A percentile compares a stretch with the other conserved stretches of the same genome.
phyloP scores from a whole-genome alignment of 345 rosid genomes.

The Aquilaria malaccensis region DNA sequence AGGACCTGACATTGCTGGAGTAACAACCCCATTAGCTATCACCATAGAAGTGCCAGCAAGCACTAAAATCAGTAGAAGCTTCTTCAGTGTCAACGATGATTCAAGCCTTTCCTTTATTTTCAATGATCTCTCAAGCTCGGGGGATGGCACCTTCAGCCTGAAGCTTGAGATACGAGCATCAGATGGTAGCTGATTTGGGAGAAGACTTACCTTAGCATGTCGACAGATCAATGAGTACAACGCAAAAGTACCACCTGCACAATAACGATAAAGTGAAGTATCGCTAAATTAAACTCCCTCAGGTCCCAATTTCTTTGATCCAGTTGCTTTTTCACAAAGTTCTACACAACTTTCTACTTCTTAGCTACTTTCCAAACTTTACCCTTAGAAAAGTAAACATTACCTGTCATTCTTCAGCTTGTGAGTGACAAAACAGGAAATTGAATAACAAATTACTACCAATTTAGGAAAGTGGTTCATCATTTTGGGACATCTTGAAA shows the following conservation, averaged over 20 bases:
- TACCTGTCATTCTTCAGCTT: too few relatives aligned
- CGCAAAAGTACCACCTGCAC: slow-evolving; percentile 95
- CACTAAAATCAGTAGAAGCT: slow-evolving; percentile 72
- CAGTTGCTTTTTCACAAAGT: too few relatives aligned
- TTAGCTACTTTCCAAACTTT: too few relatives aligned
- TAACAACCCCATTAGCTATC: slow-evolving; percentile 94
- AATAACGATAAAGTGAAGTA: background rate
- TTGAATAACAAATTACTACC: too few relatives aligned
- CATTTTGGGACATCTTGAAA: background rate
- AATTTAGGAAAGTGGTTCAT: too few relatives aligned
- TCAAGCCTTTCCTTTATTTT: slow-evolving; percentile 95
- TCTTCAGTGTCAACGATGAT: slow-evolving; percentile 63
- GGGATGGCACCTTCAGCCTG: slow-evolving; percentile 91
- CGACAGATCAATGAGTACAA: slow-evolving; percentile 93
- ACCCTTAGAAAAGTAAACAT: too few relatives aligned
- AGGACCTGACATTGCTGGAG: slow-evolving; percentile 99
- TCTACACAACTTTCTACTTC: too few relatives aligned
- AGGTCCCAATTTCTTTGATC: too few relatives aligned
- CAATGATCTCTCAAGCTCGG: slow-evolving; percentile 96
- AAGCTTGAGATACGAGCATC: slow-evolving; percentile 96
- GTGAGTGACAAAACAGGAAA: too few relatives aligned
- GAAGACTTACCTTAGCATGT: slow-evolving; percentile 94
- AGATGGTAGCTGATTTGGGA: slow-evolving; percentile 95
- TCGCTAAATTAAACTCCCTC: background rate
- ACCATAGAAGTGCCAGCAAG: slow-evolving; percentile 99